Conservation (phyloP, 2,329 filamentous ascomycete genomes). For the Fusarium odoratissimum region DNA sequence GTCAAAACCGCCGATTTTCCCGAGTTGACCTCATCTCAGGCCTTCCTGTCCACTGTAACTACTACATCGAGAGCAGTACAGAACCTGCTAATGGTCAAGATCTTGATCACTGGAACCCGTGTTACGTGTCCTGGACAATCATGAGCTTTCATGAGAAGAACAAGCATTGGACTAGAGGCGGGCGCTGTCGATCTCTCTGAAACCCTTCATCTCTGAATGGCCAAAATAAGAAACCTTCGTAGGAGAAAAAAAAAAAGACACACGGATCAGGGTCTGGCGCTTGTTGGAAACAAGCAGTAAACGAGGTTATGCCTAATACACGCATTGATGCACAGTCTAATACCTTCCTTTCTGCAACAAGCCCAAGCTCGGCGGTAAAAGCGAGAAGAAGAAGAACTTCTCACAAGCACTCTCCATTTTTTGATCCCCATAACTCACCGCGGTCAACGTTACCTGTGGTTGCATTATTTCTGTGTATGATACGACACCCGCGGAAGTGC, state of each 20-base stretch:
- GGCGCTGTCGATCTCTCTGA: conserved; percentile 26
- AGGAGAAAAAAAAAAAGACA: neutral
- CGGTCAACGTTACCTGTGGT: conserved; percentile 12
- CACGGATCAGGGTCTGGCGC: conserved; percentile 32
- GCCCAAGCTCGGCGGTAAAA: conserved; percentile 32
- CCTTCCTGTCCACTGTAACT: conserved; percentile 4
- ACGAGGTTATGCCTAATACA: conserved; percentile 18
- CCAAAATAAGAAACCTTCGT: conserved; percentile 4
- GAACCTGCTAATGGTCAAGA: neutral
- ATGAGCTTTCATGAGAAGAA: neutral
- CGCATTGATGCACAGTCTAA: conserved; percentile 27
- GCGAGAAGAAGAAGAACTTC: neutral
- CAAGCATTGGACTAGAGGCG: conserved; percentile 12
- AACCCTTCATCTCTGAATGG: conserved; percentile 24
- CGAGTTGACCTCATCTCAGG: conserved; percentile 33
- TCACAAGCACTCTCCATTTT: conserved; percentile 4
- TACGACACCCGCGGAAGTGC: conserved; percentile 18
- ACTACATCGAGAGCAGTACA: neutral
- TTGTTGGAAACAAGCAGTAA: conserved; percentile 10
- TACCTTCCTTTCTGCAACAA: conserved; percentile 9
- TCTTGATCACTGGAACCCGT: conserved; percentile 11
- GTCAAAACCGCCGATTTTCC: conserved; percentile 44
- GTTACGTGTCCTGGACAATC: conserved; percentile 11
- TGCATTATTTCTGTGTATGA: neutral
- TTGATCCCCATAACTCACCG: conserved; percentile 4